A percentile compares a stretch with the other conserved stretches of the same genome.
Evolutionary conservation across 23 red algal species (phyloP).

Genomic region (Gracilaria gracilis): DNA sequence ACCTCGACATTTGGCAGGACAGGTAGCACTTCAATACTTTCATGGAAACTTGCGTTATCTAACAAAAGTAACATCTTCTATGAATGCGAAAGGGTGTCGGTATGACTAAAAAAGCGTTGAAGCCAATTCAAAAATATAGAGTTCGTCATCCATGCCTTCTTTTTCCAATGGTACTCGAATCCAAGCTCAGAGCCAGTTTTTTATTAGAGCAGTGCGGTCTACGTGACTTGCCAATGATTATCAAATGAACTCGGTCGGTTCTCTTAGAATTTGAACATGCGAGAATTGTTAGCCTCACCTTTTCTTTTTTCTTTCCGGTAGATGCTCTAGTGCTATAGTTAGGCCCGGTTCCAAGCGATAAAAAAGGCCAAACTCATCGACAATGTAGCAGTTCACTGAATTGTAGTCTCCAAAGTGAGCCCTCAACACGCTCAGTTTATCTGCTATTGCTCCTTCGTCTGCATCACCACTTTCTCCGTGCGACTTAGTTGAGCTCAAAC

Average conservation of each 20-base stretch:
- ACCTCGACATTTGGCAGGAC: background rate
- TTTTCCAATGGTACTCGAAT: conserved; percentile 24
- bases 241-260: background rate
- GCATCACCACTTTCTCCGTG: conserved; percentile 22
- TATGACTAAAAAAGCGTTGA: background rate
- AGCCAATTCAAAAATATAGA: background rate
- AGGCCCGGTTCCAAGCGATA: background rate
- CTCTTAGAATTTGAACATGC: background rate
- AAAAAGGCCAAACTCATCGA: conserved; percentile 7
- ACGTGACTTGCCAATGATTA: background rate
- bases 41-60: background rate
- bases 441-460: background rate
- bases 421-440: background rate
- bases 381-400: background rate
- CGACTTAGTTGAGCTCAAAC: background rate
- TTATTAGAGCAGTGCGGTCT: background rate
- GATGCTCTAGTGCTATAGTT: background rate
- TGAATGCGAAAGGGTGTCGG: background rate
- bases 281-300: background rate
- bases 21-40: background rate
- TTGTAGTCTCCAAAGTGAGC: background rate
- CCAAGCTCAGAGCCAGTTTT: conserved; percentile 8
- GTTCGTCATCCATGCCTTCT: conserved; percentile 37
- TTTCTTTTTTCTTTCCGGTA: conserved; percentile 18
- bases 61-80: background rate